These are phyloP conservation scores for Neolentinus lepideus DNA, from an alignment of 1,284 basidiomycete genomes.

Conservation along the genomic window DNA sequence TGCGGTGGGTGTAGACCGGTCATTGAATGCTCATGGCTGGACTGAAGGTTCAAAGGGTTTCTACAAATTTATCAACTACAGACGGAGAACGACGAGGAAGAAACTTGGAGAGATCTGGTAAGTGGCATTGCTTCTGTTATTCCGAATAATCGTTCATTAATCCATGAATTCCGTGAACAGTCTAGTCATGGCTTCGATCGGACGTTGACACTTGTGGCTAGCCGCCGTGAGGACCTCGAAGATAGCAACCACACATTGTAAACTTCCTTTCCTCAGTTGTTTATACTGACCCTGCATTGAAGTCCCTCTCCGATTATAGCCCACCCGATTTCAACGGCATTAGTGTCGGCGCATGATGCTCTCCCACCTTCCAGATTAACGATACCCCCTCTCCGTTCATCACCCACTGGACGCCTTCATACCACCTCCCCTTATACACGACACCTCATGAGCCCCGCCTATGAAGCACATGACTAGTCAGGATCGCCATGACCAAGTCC, in stretches of 20 bases:
- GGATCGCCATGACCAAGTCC: not conserved
- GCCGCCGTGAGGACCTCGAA: constrained; percentile 45
- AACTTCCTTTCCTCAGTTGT: not conserved
- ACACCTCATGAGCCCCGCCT: not conserved
- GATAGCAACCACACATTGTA: constrained; percentile 4
- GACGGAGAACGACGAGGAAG: constrained; percentile 75
- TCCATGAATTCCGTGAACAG: constrained; percentile 25
- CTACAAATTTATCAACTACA: constrained; percentile 75
- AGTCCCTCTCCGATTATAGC: not conserved
- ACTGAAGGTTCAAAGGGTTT: constrained; percentile 62
- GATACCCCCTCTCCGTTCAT: not conserved
- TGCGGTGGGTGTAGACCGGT: not conserved
- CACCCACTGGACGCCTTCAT: not conserved
- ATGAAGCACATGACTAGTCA: not conserved
- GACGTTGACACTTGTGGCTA: constrained; percentile 49
- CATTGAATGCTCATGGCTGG: not conserved
- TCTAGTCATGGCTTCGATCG: constrained; percentile 71
- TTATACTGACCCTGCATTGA: not conserved
- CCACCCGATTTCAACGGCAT: not conserved
- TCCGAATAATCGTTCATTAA: not conserved
- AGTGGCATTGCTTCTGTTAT: constrained; percentile 14
- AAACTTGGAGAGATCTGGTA: constrained; percentile 76
- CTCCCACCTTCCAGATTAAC: not conserved
- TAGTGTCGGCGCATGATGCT: not conserved
- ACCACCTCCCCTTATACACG: not conserved